Base-by-base conservation (phyloP, 2,329 filamentous ascomycete species). In the Teratosphaeria gauchensis region DNA sequence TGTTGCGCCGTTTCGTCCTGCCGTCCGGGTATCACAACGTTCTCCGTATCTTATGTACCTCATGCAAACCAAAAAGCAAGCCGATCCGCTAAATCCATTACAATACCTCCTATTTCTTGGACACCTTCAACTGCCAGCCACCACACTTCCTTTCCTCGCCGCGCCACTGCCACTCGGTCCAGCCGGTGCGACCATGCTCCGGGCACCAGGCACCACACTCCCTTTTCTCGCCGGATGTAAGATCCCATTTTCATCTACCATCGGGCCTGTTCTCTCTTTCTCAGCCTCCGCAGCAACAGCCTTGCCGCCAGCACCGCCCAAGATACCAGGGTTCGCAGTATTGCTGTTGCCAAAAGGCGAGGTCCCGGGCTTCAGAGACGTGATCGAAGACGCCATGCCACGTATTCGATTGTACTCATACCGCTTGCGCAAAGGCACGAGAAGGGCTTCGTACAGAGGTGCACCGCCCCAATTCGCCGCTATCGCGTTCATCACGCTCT, bases 401-500 rank as follows among this genome's bases (percentile, higher is more conserved):
- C 83, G 84, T 75, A 86, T 82, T 46, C 84, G 81, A 38, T 85
- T 80, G 60, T 81, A 79, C 64, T 83, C 80, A 67, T 86, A 86
- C 66, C 84, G 85, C 30, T 69, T 67, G 54, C 69, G 67, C 51
- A 76, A 71, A 77, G 82, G 69, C 56, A 84, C 77, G 38, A 78
- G 72, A 1, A 76, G 76, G 55, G 89, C 85, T 7, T 85, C 84
- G 31, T 90, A 82, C 4, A 95, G 76, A 0, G 92, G 92, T 62
- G 87, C 85, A 0, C 92, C 92, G 51, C 85, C 85, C 66, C 67
- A 71, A 76, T 89, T 90, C 57, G 85, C 84, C 28, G 85, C 80
- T 33, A 80, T 81, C 7, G 89, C 89, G 33, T 82, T 80, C 90
- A 97, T 96, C 56, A 97, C 89, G 0, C 87, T 82, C 54, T 91